Base-by-base conservation (phyloP, 352 stramenopile genomes). In the Aphanomyces stellatus region DNA sequence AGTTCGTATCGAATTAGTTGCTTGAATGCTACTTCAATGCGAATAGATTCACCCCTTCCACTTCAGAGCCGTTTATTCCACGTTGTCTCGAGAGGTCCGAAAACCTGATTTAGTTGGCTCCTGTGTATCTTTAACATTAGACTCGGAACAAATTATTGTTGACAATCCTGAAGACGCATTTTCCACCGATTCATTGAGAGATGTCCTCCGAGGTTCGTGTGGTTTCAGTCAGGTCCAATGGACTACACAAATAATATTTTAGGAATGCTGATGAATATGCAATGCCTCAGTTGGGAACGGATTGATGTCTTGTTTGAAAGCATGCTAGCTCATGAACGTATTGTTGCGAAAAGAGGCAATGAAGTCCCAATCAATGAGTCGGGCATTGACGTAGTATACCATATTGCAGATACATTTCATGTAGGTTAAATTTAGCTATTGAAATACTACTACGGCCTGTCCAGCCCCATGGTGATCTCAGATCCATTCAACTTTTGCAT, bases 281-380 rank as follows among this genome's bases (percentile, higher is more conserved):
- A 93, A 69, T 87, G 77, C 66, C 70, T 91, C 7, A 79, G 80
- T 13, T 93, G 82, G 81, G 75, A 82, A 24, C 80, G 84, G 6
- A 78, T 90, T 24, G 84, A 93, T 63, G 77, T 88, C 2, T 31
- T 88, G 30, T 90, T 93, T 56, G 74, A 85, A 48, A 87, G 77
- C 33, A 71, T 85, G 1, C 59, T 93, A 30, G 83, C 81, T 6
- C 84, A 93, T 57, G 81, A 90, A 63, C 80, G 84, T 62, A 93
- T 93, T 70, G 88, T 93, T 65, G 84, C 82, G 40, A 91, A 90
- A 69, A 77, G 81, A 62, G 76, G 80, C 11, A 85, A 83, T 30
- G 69, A 76, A 11, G 42, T 76, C 60, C 88, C 87, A 65, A 75
- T 80, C 3, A 49, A 79, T 25, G 75, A 84, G 28, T 87, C 77